A percentile compares a stretch with the other conserved stretches of the same genome.
Conservation (phyloP, 257 asterid genomes). For the Lantana camara region DNA sequence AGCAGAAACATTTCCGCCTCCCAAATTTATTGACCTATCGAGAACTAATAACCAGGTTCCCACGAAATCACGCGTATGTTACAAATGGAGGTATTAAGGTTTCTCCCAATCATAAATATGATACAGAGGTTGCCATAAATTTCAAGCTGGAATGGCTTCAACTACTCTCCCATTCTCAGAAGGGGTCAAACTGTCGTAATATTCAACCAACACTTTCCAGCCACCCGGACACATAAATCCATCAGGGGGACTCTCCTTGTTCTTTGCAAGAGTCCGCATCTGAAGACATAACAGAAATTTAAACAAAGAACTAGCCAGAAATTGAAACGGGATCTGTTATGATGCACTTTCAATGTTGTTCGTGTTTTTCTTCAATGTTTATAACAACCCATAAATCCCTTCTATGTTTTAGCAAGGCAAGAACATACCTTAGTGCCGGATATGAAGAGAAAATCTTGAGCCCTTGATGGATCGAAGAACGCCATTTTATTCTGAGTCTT, state of each 20-base stretch:
- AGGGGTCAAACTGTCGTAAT: conserved; percentile 55
- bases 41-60: background rate
- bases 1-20: conserved; percentile 36
- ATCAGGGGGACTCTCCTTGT: conserved; percentile 67
- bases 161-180: conserved; percentile 46
- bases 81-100: conserved; percentile 22
- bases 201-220: conserved; percentile 73
- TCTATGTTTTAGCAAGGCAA: background rate
- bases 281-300: conserved; percentile 9
- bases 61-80: conserved; percentile 25
- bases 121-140: conserved; percentile 7
- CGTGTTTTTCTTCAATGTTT: too few species aligned
- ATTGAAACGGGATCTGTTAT: background rate
- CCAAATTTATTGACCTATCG: conserved; percentile 30
- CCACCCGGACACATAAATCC: conserved; percentile 85
- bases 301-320: background rate
- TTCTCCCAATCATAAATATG: conserved; percentile 11
- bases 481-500: conserved; percentile 67
- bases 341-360: background rate
- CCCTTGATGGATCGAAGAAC: conserved; percentile 71
- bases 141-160: conserved; percentile 46
- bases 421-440: conserved; percentile 72
- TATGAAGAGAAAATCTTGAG: conserved; percentile 69
- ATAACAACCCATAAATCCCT: too few species aligned
- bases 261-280: conserved; percentile 77